These are phyloP conservation scores for Dioscorea dumetorum DNA, from an alignment of 106 monocot species.

Conservation along the genomic window DNA sequence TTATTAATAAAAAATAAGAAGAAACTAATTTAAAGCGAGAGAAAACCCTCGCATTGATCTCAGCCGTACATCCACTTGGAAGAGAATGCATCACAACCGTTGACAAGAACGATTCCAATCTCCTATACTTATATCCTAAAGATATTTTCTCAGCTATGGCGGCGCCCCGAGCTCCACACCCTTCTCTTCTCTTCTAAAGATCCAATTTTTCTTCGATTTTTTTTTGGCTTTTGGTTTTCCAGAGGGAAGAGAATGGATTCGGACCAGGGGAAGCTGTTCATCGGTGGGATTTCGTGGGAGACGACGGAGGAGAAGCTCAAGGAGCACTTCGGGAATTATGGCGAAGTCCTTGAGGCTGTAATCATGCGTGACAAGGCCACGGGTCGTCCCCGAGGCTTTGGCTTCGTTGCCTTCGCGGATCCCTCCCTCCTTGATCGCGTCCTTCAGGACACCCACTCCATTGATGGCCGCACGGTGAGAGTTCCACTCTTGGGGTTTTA, in stretches of 20 bases:
- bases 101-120: too few species aligned
- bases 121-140: too few species aligned
- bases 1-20: too few species aligned
- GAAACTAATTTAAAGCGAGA: too few species aligned
- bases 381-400: slow-evolving; percentile 63
- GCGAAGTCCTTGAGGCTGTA: slow-evolving; percentile 52
- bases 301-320: slow-evolving; percentile 67
- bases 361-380: slow-evolving; percentile 70
- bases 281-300: slow-evolving; percentile 86
- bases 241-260: slow-evolving; percentile 44
- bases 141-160: too few species aligned
- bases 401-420: slow-evolving; percentile 69
- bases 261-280: slow-evolving; percentile 75
- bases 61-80: too few species aligned
- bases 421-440: slow-evolving; percentile 55
- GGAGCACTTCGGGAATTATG: slow-evolving; percentile 60
- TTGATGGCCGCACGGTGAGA: slow-evolving; percentile 66
- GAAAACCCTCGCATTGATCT: too few species aligned
- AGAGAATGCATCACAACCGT: too few species aligned
- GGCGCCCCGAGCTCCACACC: too few species aligned
- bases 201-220: too few species aligned
- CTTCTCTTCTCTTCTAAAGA: too few species aligned
- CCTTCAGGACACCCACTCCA: slow-evolving; percentile 58
- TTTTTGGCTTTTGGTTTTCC: too few species aligned
- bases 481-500: neutral